Base-by-base conservation (phyloP, 1,284 basidiomycete genomes). In the Apiotrichum porosum region DNA sequence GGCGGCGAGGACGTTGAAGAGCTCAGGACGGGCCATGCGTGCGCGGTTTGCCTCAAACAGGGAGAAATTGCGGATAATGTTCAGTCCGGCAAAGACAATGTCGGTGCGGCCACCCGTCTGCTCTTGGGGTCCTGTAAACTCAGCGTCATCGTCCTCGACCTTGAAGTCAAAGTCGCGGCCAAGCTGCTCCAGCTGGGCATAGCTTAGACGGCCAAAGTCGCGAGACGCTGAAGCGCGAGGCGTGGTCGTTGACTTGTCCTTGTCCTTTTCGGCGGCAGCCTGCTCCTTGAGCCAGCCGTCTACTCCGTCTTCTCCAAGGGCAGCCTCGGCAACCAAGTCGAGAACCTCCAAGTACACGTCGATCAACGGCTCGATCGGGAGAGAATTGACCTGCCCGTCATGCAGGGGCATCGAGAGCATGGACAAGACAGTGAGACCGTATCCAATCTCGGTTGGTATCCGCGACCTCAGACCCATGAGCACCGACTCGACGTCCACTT, bases 401-500 rank as follows among this genome's bases (percentile, higher is more conserved):
- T 68, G 58, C 19, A 56, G 47, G 9, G 69, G 66, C 69, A 73
- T 71, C 12, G 65, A 68, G 47, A 98, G 76, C 63, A 97, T 78
- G n/a, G 84, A 84, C 57, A 97, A 78, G 2, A 88, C 88, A 22
- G 91, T 91, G 58, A 98, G 75, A 4, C 87, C 89, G 68, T 94
- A 97, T 4, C 89, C 84, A 36, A 95, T 75, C 67, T 98, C 93
- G 36, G 80, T 79, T 3, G 84, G 81, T 34, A 97, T 74, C 32
- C 93, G 79, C 30, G 88, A 94, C 32, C 91, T 84, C 42, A 98
- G 73, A 26, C 88, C 89, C 84, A 98, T 85, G 32, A 84, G 85
- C 43, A 98, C 77, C 9, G 83, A 83, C 64, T 93, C 88, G 44
- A 97, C 83, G 60, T 97, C 92, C 44, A 98, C 83, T 17, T 89